These are phyloP conservation scores for Leptographium procerum DNA, from an alignment of 2,329 filamentous ascomycete genomes.

Conservation along the genomic window DNA sequence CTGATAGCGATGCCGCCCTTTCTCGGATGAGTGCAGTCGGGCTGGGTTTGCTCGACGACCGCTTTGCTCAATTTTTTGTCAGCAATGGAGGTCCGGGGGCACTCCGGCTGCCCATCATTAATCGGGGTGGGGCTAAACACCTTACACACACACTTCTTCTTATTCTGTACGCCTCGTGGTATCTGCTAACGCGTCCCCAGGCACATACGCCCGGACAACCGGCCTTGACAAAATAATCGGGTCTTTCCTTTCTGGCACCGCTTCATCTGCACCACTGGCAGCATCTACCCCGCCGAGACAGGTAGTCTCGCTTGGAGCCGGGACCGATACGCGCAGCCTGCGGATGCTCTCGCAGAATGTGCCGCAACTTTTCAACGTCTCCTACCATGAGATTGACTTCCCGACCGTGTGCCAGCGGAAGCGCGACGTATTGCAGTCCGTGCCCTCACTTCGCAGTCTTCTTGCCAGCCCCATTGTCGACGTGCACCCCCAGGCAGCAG, in stretches of 20 bases:
- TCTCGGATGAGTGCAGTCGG: slow-evolving; percentile 83
- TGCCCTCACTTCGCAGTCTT: slow-evolving; percentile 27
- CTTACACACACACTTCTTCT: too few species aligned
- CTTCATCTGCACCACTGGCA: neutral
- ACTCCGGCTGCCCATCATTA: slow-evolving; percentile 79
- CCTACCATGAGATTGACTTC: slow-evolving; percentile 94
- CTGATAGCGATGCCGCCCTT: slow-evolving; percentile 82
- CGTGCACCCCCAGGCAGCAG: neutral
- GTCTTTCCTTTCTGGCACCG: slow-evolving; percentile 47
- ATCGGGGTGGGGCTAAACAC: slow-evolving; percentile 58
- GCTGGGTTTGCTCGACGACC: slow-evolving; percentile 73
- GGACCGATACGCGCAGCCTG: slow-evolving; percentile 84
- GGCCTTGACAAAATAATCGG: slow-evolving; percentile 70
- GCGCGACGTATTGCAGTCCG: slow-evolving; percentile 39
- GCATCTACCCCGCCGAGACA: slow-evolving; percentile 41
- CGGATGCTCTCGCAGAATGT: slow-evolving; percentile 45
- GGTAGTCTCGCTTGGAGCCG: slow-evolving; percentile 85
- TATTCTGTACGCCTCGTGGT: too few species aligned
- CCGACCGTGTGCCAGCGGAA: slow-evolving; percentile 60
- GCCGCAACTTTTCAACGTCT: slow-evolving; percentile 29
- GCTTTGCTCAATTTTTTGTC: slow-evolving; percentile 63
- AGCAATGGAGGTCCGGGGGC: slow-evolving; percentile 32
- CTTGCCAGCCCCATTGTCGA: slow-evolving; percentile 22
- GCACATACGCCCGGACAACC: slow-evolving; percentile 83
- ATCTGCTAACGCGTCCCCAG: slow-evolving; percentile 34